phyloP scores from a whole-genome alignment of 2,329 filamentous ascomycete species.

The Fusarium siculi region DNA sequence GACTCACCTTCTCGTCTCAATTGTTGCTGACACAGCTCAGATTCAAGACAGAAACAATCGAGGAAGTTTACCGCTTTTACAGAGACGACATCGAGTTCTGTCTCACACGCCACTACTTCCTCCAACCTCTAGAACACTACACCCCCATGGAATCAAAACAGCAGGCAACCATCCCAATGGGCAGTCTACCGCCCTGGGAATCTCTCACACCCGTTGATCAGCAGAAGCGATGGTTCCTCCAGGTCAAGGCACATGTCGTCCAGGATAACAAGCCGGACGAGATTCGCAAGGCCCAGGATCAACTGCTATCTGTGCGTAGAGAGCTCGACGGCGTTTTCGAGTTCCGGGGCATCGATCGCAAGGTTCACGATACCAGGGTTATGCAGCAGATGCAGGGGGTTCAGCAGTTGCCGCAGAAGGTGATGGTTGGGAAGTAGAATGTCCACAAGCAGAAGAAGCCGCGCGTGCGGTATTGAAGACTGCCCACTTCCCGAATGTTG shows the following conservation, averaged over 20 bases:
- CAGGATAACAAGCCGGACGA: slow-evolving; percentile 69
- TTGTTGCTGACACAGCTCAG: slow-evolving; percentile 42
- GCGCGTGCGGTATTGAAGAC: background rate
- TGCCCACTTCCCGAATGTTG: background rate
- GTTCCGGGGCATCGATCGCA: slow-evolving; percentile 63
- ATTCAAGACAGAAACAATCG: slow-evolving; percentile 63
- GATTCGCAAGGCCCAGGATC: slow-evolving; percentile 64
- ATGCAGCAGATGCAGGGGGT: slow-evolving; percentile 52
- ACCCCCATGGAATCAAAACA: slow-evolving; percentile 46
- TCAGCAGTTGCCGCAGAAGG: slow-evolving; percentile 52
- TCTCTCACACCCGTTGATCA: slow-evolving; percentile 60
- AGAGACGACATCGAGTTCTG: slow-evolving; percentile 65
- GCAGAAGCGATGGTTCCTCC: slow-evolving; percentile 64
- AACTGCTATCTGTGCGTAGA: slow-evolving; percentile 57
- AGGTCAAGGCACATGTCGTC: slow-evolving; percentile 62
- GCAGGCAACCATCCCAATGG: slow-evolving; percentile 26
- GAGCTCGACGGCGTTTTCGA: slow-evolving; percentile 64
- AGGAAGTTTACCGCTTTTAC: slow-evolving; percentile 65
- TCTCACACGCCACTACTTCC: slow-evolving; percentile 60
- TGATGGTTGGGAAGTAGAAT: slow-evolving; percentile 48
- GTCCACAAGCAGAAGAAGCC: background rate
- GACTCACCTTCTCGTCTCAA: fast-evolving
- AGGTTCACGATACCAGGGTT: slow-evolving; percentile 63
- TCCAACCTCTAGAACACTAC: slow-evolving; percentile 48
- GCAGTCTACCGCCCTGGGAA: slow-evolving; percentile 58